Conservation (phyloP, 1,284 basidiomycete species). For the Moniliella sp. region DNA sequence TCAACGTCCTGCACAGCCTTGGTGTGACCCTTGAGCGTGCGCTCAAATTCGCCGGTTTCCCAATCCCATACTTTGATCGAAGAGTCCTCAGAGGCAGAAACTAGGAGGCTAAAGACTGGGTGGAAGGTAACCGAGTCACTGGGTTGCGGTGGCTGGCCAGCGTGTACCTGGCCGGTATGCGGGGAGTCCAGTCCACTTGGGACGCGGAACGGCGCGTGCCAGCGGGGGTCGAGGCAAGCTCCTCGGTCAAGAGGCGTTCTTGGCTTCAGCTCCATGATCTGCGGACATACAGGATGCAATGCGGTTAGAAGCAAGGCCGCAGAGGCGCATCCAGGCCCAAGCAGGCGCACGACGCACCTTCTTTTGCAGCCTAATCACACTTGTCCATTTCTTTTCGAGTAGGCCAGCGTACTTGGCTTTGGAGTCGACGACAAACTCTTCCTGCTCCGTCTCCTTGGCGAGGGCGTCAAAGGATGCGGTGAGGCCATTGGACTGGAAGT, state of each 20-base stretch:
- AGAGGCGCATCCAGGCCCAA: too few species aligned
- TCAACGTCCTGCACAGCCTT: conserved; percentile 67
- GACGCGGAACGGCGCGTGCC: conserved; percentile 48
- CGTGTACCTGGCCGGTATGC: conserved; percentile 54
- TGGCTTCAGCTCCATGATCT: conserved; percentile 57
- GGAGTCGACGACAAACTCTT: conserved; percentile 55
- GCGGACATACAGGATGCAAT: too few species aligned
- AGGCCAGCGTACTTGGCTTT: conserved; percentile 61
- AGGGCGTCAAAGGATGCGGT: conserved; percentile 46
- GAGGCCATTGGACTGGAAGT: conserved; percentile 50
- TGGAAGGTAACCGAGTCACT: conserved; percentile 65
- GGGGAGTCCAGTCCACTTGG: conserved; percentile 59
- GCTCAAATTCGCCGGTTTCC: conserved; percentile 77
- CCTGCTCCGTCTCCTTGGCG: conserved; percentile 39
- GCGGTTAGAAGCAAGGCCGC: too few species aligned
- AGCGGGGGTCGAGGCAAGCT: conserved; percentile 42
- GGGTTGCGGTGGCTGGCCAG: conserved; percentile 58
- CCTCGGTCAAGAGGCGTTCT: conserved; percentile 54
- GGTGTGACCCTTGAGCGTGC: conserved; percentile 75
- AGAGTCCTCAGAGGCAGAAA: conserved; percentile 64
- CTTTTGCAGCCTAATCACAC: conserved; percentile 72
- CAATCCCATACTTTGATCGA: conserved; percentile 84
- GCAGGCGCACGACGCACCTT: too few species aligned
- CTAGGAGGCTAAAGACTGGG: conserved; percentile 59
- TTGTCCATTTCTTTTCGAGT: conserved; percentile 84